Evolutionary conservation across 768 basidiomycete species (phyloP), one percentile per base, ranked within the genome.

Genomic region (Tylopilus subfusipes): DNA sequence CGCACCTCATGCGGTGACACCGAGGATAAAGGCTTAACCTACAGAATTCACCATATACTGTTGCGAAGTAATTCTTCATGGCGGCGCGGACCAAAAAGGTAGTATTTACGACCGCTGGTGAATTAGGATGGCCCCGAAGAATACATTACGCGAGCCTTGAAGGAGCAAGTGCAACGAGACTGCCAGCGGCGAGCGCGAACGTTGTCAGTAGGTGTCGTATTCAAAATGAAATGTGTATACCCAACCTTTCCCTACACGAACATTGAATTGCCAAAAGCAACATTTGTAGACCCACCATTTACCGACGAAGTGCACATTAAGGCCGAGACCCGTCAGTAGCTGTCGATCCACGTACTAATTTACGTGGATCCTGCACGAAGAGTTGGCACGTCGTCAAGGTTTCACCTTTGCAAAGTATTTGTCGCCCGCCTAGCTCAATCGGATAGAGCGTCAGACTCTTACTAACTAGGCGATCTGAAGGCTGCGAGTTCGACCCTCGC

Each of bases 391-490:
- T 38, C 38, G 19, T 40, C 13, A 9, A 40, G 12, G 5, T 22
- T 40, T 31, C n/a, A 3, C 12, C 18, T 10, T 19, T 1, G 0
- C 11, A 0, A 22, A 3, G 0, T 2, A 4, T 5, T 13, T 1
- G 5, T 4, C 52, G 79, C 79, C 80, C 76, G 79, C 78, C 79
- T 81, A 81, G 80, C 79, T 82, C 80, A 80, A 80, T 80, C 79
- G 79, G 79, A 80, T 82, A 80, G 79, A 82, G 79, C 79, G 79
- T 80, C 79, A 82, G 79, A 80, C 79, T 80, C 78, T 80, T 82
- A 54, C 24, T 19, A 29, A 63, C 60, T 71, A 71, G 69, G 70
- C 70, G 50, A 78, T 79, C 79, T 78, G 78, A 80, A 80, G 79
- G 78, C 78, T 79, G 78, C 79, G 78, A 79, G 78, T 80, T 79